phyloP scores from a whole-genome alignment of 2,329 filamentous ascomycete genomes.

The Rosellinia necatrix region DNA sequence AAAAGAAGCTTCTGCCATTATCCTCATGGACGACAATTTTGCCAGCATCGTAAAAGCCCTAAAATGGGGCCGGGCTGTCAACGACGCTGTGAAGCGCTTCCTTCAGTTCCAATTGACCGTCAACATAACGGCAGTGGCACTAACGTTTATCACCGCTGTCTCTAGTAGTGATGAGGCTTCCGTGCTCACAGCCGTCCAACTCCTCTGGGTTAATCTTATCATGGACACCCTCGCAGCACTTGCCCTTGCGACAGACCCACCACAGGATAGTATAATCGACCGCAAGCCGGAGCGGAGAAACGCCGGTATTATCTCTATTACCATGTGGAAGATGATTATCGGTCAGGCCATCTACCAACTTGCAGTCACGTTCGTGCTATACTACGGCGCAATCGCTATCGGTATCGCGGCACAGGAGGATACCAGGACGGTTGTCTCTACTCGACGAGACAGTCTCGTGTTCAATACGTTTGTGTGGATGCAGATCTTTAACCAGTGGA shows the following conservation, averaged over 20 bases:
- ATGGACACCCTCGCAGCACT: constrained; percentile 95
- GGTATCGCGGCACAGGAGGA: constrained; percentile 50
- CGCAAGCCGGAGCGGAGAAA: constrained; percentile 69
- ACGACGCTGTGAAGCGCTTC: constrained; percentile 78
- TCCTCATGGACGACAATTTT: constrained; percentile 88
- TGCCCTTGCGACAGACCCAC: constrained; percentile 88
- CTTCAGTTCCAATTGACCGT: constrained; percentile 81
- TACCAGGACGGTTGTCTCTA: constrained; percentile 16
- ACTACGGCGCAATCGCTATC: constrained; percentile 71
- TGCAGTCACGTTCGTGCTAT: constrained; percentile 76
- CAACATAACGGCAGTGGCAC: constrained; percentile 86
- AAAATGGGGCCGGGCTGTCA: constrained; percentile 79
- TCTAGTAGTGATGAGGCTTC: constrained; percentile 70
- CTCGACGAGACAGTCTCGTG: constrained; percentile 75
- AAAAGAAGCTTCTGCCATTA: constrained; percentile 83
- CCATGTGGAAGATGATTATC: constrained; percentile 99
- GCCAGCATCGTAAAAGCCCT: constrained; percentile 83
- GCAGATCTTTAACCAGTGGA: constrained; percentile 99
- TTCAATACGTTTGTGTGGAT: constrained; percentile 99
- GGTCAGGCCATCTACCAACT: constrained; percentile 92
- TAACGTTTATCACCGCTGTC: constrained; percentile 88
- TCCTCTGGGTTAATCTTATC: constrained; percentile 96
- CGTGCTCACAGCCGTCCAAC: constrained; percentile 85
- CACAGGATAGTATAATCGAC: constrained; percentile 77
- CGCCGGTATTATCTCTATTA: constrained; percentile 73